Percentiles rank a stretch among this genome's conserved stretches.
Evolutionary conservation across 1,284 basidiomycete species (phyloP).

Genomic region (Megacollybia platyphylla): DNA sequence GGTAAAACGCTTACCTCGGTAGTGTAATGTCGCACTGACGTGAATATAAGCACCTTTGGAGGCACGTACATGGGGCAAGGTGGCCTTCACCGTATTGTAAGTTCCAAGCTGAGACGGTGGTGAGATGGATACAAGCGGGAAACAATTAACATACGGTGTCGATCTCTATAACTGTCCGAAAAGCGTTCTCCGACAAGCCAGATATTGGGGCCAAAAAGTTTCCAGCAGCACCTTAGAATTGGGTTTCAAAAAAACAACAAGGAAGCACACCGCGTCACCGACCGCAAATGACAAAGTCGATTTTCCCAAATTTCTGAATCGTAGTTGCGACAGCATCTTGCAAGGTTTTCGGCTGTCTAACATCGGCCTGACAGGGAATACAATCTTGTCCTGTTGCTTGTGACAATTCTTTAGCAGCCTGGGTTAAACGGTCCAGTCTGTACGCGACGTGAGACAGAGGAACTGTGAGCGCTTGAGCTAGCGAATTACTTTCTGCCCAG

Average conservation of each 20-base stretch:
- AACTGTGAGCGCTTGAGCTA: neutral
- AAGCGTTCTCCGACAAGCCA: conserved; percentile 75
- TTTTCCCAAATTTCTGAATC: conserved; percentile 69
- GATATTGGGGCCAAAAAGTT: conserved; percentile 84
- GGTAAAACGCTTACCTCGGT: conserved; percentile 41
- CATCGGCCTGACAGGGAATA: conserved; percentile 72
- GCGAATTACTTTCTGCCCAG: conserved; percentile 73
- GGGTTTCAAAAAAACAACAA: neutral
- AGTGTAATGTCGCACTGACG: conserved; percentile 87
- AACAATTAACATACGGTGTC: conserved; percentile 50
- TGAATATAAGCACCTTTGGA: conserved; percentile 81
- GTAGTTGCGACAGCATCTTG: conserved; percentile 68
- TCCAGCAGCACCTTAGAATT: conserved; percentile 66
- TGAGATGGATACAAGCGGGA: conserved; percentile 3
- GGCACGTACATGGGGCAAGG: conserved; percentile 59
- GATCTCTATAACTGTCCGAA: conserved; percentile 90
- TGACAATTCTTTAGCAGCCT: conserved; percentile 64
- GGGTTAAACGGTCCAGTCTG: conserved; percentile 66
- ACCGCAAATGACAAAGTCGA: conserved; percentile 96
- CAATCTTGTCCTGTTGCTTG: conserved; percentile 61
- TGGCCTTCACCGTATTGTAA: conserved; percentile 91
- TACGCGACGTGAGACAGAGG: conserved; percentile 2
- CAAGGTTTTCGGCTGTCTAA: conserved; percentile 66
- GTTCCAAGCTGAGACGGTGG: conserved; percentile 58
- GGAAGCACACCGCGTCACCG: conserved; percentile 9